Evolutionary conservation across 2,329 filamentous ascomycete species (phyloP), one percentile per base, ranked within the genome.

Genomic region (Fusarium gaditjirri): DNA sequence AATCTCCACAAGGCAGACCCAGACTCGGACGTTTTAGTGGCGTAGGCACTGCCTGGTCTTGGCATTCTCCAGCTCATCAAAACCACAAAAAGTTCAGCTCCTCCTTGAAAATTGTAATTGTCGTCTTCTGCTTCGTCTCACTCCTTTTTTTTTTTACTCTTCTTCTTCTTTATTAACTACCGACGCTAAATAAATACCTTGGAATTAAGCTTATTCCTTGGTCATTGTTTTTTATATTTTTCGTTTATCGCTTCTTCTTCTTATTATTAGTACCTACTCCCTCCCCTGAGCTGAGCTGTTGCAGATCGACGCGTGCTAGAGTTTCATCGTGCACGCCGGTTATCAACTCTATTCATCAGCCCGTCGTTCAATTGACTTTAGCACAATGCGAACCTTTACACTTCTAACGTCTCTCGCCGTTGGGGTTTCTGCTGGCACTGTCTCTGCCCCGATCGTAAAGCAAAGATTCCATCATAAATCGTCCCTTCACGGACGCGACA

Each of bases 401-500:
- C 56, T 79, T 49, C 56, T 71, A 29, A 42, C 50, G 39, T 71
- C 73, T 52, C 60, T 75, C 49, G 67, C 68, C 46, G 63, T 67
- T 44, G 61, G 72, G 38, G 75, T 63, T 29, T 74, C 75, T 39
- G 77, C 77, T 44, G 77, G 77, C 55, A 75, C 71, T 44, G 58
- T 78, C 43, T 70, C 69, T 43, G 74, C 76, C n/a, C 60, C 59
- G 21, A 60, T 78, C 49, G 44, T 61, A 14, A 77, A 68, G 54
- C 58, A 55, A 25, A 69, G 64, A 23, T 57, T 71, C 38, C 61
- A 66, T 31, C 47, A 54, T 25, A 29, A 43, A 16, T 33, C 68
- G 54, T 42, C 66, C n/a, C 70, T 79, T 53, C 43, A 72, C 54
- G 76, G 73, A 49, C 74, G 77, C 49, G 77, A 78, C 42, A 73